Evolutionary conservation across 257 asterid species (phyloP), one percentile per base, ranked within the genome.

Genomic region (Sherardia arvensis): DNA sequence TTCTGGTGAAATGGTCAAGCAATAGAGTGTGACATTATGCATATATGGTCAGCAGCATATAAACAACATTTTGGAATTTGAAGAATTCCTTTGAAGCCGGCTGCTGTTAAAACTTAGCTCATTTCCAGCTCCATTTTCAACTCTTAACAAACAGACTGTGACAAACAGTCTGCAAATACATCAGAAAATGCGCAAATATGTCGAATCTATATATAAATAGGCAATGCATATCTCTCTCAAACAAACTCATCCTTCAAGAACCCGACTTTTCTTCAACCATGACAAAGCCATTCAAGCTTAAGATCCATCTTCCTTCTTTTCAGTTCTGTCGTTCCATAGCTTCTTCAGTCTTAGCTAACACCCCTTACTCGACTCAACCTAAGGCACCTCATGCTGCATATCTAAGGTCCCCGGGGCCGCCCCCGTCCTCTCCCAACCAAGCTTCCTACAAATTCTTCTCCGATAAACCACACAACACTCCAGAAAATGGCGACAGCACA

Each of bases 321-420:
- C 77, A 73, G 17, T 23, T 79, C 21, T 79, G 84, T 56, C 72
- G 78, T 26, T 68, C 81, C 51, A 79, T 58, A 28, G 55, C 66
- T 4, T 21, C 69, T 36, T 51, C 75, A 33, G 53, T 64, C 20
- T 23, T 54, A 76, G 77, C 83, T 32, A 67, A 65, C 38, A 58
- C 29, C 71, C 81, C 85, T 47, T 14, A 66, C 21, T 73, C 54
- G 60, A 36, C 17, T 30, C 66, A 54, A 64, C 25, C 78, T 3
- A 79, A 71, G 49, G 23, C 77, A 1, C 66, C 74, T 23, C 84
- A 80, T 65, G 54, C 77, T 65, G 56, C 78, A 11, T 69, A 70
- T 66, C 85, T 87, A 32, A 38, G 32, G 17, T 70, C 77, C 47
- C 93, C 91, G 22, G 30, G 68, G 28, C 87, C 90, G 1, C 90